phyloP scores from a whole-genome alignment of 345 rosid genomes.

The Populus tremula region DNA sequence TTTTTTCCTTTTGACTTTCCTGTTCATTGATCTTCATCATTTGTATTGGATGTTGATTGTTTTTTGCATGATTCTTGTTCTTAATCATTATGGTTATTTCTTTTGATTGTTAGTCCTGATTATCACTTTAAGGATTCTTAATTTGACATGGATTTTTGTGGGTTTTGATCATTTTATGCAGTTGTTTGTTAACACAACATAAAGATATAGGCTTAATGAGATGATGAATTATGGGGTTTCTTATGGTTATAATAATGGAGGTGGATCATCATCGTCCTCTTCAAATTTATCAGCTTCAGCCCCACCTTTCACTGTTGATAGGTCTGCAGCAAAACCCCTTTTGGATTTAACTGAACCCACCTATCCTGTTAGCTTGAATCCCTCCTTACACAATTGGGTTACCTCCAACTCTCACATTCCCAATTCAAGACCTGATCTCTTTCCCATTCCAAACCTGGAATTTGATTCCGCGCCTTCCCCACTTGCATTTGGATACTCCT shows the following conservation, averaged over 20 bases:
- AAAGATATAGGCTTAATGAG: conserved; percentile 5
- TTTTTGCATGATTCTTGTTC: neutral
- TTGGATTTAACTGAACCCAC: conserved; percentile 38
- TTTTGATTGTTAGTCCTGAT: neutral
- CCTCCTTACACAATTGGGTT: conserved; percentile 29
- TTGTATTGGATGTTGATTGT: neutral
- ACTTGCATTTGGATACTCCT: conserved; percentile 24
- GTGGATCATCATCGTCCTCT: conserved; percentile 38
- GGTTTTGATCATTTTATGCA: conserved; percentile 14
- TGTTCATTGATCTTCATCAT: neutral
- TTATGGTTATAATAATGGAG: conserved; percentile 28
- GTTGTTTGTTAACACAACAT: neutral
- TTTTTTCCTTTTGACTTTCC: neutral
- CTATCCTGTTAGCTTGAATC: conserved; percentile 21
- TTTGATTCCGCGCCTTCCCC: conserved; percentile 18
- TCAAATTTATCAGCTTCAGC: conserved; percentile 58
- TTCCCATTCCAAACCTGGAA: conserved; percentile 6
- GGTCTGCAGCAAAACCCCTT: conserved; percentile 28
- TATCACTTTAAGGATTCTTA: neutral
- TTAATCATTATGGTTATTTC: neutral
- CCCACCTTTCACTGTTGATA: conserved; percentile 56
- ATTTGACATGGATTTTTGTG: neutral
- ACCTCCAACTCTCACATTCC: conserved; percentile 12
- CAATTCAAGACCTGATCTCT: conserved; percentile 15
- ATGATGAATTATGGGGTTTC: conserved; percentile 43